phyloP scores from a whole-genome alignment of 495 filamentous ascomycete species.

The Lindgomyces ingoldianus region DNA sequence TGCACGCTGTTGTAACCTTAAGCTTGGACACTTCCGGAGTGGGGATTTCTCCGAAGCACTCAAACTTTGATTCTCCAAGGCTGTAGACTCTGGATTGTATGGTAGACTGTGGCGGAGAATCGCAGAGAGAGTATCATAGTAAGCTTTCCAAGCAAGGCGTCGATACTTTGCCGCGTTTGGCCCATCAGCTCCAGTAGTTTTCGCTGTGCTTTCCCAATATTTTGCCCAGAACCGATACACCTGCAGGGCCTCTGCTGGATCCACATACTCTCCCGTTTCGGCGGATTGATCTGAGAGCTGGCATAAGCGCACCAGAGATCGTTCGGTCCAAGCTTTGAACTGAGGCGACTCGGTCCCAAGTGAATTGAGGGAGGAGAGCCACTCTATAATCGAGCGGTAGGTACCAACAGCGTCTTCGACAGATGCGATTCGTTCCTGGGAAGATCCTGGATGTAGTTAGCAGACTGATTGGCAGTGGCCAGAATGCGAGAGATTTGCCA shows the following conservation, averaged over 20 bases:
- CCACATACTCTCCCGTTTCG: constrained; percentile 42
- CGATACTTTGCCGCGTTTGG: constrained; percentile 39
- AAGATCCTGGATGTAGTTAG: constrained; percentile 49
- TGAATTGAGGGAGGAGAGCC: constrained; percentile 53
- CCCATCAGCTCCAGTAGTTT: constrained; percentile 25
- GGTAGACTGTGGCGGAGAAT: constrained; percentile 58
- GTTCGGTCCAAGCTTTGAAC: constrained; percentile 76
- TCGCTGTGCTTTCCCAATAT: constrained; percentile 52
- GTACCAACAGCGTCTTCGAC: constrained; percentile 61
- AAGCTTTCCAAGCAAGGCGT: constrained; percentile 72
- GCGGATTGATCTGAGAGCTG: constrained; percentile 61
- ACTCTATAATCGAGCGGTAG: constrained; percentile 63
- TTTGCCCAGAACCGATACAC: constrained; percentile 65
- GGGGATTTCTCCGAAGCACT: constrained; percentile 13
- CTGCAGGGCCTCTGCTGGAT: constrained; percentile 51
- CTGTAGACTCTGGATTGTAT: constrained; percentile 25
- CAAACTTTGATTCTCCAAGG: background rate
- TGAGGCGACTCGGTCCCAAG: constrained; percentile 49
- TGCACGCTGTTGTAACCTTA: constrained; percentile 63
- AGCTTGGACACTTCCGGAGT: constrained; percentile 34
- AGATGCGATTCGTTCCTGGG: constrained; percentile 59
- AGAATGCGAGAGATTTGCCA: background rate
- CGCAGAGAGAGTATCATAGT: constrained; percentile 73
- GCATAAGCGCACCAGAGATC: constrained; percentile 70
- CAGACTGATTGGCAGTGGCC: background rate